Conservation (phyloP, 2,329 filamentous ascomycete species). For the Penicillium sp. region DNA sequence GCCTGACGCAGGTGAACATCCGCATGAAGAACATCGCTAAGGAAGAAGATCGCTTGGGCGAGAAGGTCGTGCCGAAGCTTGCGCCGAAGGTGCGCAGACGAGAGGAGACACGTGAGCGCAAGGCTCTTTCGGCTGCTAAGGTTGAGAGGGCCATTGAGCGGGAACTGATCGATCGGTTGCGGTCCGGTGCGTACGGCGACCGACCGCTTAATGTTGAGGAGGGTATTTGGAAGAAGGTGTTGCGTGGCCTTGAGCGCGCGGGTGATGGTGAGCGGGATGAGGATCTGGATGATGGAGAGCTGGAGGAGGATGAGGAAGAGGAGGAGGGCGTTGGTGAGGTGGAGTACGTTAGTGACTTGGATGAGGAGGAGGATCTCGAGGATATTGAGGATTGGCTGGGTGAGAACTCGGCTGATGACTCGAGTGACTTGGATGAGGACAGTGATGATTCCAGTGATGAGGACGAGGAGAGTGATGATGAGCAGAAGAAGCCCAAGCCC, state of each 20-base stretch:
- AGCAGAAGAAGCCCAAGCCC: conserved; percentile 41
- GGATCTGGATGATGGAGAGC: conserved; percentile 84
- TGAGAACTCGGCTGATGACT: conserved; percentile 58
- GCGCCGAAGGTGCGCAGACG: conserved; percentile 83
- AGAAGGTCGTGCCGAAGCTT: conserved; percentile 82
- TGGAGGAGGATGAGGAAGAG: conserved; percentile 70
- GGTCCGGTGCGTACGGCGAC: conserved; percentile 92
- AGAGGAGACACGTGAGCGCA: conserved; percentile 73
- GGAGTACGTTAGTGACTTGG: conserved; percentile 90
- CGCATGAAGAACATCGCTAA: conserved; percentile 72
- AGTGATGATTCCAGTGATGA: conserved; percentile 53
- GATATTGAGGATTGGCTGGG: conserved; percentile 97
- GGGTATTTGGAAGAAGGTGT: conserved; percentile 94
- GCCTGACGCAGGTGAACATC: conserved; percentile 88
- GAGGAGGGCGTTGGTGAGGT: conserved; percentile 73
- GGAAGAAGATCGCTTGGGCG: conserved; percentile 85
- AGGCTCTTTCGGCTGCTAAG: conserved; percentile 81
- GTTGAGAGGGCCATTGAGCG: conserved; percentile 94
- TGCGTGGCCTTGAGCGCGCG: conserved; percentile 82
- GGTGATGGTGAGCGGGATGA: conserved; percentile 80
- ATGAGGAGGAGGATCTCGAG: conserved; percentile 75
- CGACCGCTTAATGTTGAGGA: conserved; percentile 94
- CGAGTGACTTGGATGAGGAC: conserved; percentile 49
- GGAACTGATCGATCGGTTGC: conserved; percentile 85
- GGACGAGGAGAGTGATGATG: conserved; percentile 42